Conservation (phyloP, 2,329 filamentous ascomycete species). For the Paecilomyces dactylethromorphus region DNA sequence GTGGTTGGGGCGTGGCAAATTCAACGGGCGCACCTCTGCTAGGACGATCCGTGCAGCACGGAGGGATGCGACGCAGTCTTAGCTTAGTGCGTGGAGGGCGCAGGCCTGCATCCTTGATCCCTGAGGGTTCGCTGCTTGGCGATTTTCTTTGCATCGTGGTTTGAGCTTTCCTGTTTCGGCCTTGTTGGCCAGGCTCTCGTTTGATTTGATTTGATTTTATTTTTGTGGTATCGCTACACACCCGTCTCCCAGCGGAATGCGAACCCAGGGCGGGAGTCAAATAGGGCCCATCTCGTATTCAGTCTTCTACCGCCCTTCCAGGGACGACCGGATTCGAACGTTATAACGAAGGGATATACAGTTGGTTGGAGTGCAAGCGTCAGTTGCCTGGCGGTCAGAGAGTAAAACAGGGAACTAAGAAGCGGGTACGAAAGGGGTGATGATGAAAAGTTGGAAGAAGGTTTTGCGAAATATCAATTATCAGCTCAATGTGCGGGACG, state of each 20-base stretch:
- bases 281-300: background rate
- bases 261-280: background rate
- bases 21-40: background rate
- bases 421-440: background rate
- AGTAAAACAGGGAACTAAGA: background rate
- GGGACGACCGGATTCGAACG: background rate
- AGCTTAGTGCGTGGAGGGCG: background rate
- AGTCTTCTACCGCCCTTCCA: background rate
- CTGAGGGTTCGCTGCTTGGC: background rate
- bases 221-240: background rate
- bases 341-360: background rate
- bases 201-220: background rate
- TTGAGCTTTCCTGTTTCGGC: background rate
- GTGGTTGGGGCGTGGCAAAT: background rate
- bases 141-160: background rate
- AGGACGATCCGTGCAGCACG: background rate
- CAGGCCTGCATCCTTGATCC: background rate
- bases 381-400: background rate
- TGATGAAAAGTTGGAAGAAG: background rate
- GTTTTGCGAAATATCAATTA: background rate
- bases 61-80: background rate
- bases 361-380: background rate
- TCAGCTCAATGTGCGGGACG: background rate
- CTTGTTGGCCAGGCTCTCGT: background rate
- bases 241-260: background rate